These are phyloP conservation scores for Rossbeevera mucosa DNA, from an alignment of 768 basidiomycete species.

Conservation along the genomic window DNA sequence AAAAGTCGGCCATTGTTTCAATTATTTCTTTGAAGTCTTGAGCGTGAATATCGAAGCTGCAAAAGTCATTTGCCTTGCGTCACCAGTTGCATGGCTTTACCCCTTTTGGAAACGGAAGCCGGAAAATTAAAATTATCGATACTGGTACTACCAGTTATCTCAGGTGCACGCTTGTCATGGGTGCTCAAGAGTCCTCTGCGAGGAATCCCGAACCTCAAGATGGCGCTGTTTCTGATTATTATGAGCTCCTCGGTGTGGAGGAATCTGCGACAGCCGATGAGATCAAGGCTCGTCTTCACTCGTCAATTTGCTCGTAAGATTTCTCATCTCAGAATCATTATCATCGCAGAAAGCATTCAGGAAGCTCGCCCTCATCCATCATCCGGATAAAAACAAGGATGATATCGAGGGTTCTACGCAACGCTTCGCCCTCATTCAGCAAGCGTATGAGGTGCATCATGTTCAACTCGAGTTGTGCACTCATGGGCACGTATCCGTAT, in stretches of 20 bases:
- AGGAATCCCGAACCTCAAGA: constrained; percentile 28
- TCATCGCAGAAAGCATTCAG: constrained; percentile 69
- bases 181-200: constrained; percentile 60
- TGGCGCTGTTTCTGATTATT: constrained; percentile 58
- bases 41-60: not conserved
- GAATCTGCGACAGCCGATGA: constrained; percentile 84
- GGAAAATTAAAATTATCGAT: too few species aligned
- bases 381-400: constrained; percentile 84
- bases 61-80: not conserved
- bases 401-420: constrained; percentile 83
- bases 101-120: constrained; percentile 20
- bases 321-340: constrained; percentile 5
- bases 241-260: constrained; percentile 72
- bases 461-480: not conserved
- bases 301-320: not conserved
- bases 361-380: constrained; percentile 76
- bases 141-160: too few species aligned
- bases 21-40: not conserved
- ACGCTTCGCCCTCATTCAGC: constrained; percentile 83
- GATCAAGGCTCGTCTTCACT: constrained; percentile 59
- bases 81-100: not conserved
- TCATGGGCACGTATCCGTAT: not conserved
- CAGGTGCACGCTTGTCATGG: too few species aligned
- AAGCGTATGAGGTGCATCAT: constrained; percentile 83
- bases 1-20: constrained; percentile 50